Conservation (phyloP, 2,329 filamentous ascomycete species). For the Paracoccidioides brasiliensis region DNA sequence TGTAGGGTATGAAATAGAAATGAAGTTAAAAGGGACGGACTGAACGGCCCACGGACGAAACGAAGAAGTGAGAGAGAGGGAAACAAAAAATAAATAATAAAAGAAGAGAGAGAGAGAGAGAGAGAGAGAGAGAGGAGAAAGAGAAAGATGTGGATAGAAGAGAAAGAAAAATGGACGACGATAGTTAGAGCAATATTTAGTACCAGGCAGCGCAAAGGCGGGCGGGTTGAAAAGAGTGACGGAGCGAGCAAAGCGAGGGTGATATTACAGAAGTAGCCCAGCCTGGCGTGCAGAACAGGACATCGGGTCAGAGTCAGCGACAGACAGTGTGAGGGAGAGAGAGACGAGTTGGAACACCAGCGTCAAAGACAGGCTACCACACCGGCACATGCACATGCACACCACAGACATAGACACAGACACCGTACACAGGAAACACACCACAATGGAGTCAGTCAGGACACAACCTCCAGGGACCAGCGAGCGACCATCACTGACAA, state of each 20-base stretch:
- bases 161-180: not conserved
- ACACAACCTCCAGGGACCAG: not conserved
- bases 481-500: not conserved
- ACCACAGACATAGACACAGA: no score
- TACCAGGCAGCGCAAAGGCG: not conserved
- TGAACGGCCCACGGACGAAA: not conserved
- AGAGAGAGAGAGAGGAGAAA: not conserved
- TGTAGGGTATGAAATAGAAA: not conserved
- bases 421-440: no score
- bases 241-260: no score
- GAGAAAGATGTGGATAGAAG: not conserved
- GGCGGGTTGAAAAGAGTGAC: not conserved
- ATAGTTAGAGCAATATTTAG: not conserved
- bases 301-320: no score
- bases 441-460: no score
- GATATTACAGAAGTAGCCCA: no score
- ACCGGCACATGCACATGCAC: no score
- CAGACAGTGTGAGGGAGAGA: no score
- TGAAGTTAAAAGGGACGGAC: not conserved
- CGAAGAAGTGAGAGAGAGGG: slow-evolving; percentile 9
- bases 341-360: no score
- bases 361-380: no score
- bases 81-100: not conserved
- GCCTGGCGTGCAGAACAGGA: no score
- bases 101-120: not conserved